Conservation (phyloP, 1,284 basidiomycete species). For the Albatrellus sp. region DNA sequence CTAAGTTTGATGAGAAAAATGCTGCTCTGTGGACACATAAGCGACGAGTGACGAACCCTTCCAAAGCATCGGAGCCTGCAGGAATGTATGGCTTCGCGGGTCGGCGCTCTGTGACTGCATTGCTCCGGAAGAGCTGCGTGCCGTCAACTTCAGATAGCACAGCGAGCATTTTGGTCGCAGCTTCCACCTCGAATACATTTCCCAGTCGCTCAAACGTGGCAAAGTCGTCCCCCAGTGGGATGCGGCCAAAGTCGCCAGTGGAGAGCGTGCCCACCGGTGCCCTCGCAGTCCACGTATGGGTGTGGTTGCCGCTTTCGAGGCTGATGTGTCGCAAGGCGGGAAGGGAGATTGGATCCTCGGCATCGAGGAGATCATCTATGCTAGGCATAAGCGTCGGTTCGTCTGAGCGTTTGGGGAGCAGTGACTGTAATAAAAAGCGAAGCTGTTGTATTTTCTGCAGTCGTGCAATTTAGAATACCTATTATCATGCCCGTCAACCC, state of each 20-base stretch:
- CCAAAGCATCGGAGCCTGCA: conserved; percentile 18
- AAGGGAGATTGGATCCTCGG: conserved; percentile 13
- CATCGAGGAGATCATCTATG: conserved; percentile 21
- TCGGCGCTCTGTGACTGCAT: conserved; percentile 13
- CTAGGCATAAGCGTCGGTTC: conserved; percentile 18
- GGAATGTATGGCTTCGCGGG: conserved; percentile 15
- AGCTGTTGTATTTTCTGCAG: conserved; percentile 18
- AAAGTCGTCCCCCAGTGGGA: conserved; percentile 17
- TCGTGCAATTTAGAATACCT: not conserved
- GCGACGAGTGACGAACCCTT: conserved; percentile 22
- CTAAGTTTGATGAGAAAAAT: not conserved
- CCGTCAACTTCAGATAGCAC: conserved; percentile 12
- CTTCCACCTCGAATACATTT: conserved; percentile 23
- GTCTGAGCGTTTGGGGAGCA: conserved; percentile 24
- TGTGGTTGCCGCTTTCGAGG: conserved; percentile 23
- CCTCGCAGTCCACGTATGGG: conserved; percentile 27
- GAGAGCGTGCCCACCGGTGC: conserved; percentile 27
- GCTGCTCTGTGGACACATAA: not conserved
- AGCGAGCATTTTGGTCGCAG: conserved; percentile 5
- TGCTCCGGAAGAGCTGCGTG: conserved; percentile 14
- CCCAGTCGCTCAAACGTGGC: conserved; percentile 25
- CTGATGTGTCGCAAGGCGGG: conserved; percentile 25
- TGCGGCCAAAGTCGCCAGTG: conserved; percentile 34
- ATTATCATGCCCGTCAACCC: not conserved
- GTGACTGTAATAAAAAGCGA: conserved; percentile 20